Percentiles rank a stretch among this genome's conserved stretches.
phyloP scores from a whole-genome alignment of 495 filamentous ascomycete genomes.

The Copromyces sp. region DNA sequence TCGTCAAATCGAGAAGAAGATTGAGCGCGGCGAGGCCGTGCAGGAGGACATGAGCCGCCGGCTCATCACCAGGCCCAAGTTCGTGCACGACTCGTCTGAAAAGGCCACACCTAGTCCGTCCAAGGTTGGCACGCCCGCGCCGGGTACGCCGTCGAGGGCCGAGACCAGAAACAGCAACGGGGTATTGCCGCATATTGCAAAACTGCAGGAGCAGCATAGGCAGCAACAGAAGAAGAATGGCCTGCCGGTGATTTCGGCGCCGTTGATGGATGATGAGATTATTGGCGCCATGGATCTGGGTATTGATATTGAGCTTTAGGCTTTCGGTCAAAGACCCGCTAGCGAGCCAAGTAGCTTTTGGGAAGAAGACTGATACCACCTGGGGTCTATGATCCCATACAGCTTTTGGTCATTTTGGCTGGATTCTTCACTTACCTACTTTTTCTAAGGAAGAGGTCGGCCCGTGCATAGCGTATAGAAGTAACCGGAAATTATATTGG shows the following conservation, averaged over 20 bases:
- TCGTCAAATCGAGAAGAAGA: conserved; percentile 42
- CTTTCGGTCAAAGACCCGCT: no score
- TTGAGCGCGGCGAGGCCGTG: conserved; percentile 42
- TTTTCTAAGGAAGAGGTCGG: no score
- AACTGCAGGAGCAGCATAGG: conserved; percentile 47
- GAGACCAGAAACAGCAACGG: background rate
- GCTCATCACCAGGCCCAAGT: conserved; percentile 51
- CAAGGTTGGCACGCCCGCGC: background rate
- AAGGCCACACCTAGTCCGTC: background rate
- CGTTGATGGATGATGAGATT: conserved; percentile 74
- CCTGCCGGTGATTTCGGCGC: conserved; percentile 54
- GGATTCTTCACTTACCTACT: background rate
- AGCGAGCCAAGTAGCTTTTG: background rate
- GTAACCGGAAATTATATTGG: background rate
- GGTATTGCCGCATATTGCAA: conserved; percentile 37
- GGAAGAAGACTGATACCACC: background rate
- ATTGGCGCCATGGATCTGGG: conserved; percentile 73
- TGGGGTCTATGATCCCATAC: background rate
- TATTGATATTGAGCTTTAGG: conserved; percentile 62
- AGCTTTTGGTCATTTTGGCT: background rate
- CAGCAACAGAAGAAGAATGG: conserved; percentile 42
- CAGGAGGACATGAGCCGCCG: conserved; percentile 48
- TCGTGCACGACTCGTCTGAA: conserved; percentile 43
- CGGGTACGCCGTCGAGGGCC: background rate
- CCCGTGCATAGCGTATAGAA: background rate